Base-by-base conservation (phyloP, 1,139 yeast species). In the Magnusiomyces sp. region DNA sequence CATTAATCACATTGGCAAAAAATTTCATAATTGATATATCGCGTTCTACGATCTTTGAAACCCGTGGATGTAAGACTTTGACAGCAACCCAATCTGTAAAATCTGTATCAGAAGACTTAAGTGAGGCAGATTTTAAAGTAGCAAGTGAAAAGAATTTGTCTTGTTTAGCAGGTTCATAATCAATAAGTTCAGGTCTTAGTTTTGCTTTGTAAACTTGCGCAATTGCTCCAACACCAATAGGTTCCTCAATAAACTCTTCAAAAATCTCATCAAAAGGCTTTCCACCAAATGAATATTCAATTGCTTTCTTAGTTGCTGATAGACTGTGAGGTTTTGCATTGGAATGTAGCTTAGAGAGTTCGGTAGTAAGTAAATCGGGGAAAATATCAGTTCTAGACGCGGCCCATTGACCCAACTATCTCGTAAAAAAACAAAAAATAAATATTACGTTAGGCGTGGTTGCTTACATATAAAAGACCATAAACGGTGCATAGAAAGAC, bases 331-430 rank as follows among this genome's bases (percentile, higher is more conserved):
- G 76, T 52, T 76, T 79, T 13, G 92, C 90, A 62, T 87, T 80
- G 13, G 96, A 86, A 64, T 92, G 98, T 50, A 92, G 70, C 37
- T 77, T 70, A 2, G 88, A 79, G 60, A 92, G 69, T 61, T 86
- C 92, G 23, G 77, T 77, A 65, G 98, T 92, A 67, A 92, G 69
- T 45, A 77, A 87, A 48, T 71, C 72, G 2, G 96, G 84, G 67
- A 92, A 90, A 40, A 92, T 85, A 66, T 92, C 99, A 0, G 95
- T 86, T 68, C 99, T 77, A n/a, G 96, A 85, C 2, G 97, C 97
- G 0, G 98, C 98, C 99, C 99, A 92, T 71, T 94, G 98, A 2
- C 97, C 98, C 55, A 92, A 74, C 29, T 23, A 23, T 23, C 29
- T 23, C 29, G 29, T 23, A 23, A 23, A 23, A 23, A 23, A 23